Evolutionary conservation across 2,329 filamentous ascomycete species (phyloP), one percentile per base, ranked within the genome.

Genomic region (Diaporthe sp.): DNA sequence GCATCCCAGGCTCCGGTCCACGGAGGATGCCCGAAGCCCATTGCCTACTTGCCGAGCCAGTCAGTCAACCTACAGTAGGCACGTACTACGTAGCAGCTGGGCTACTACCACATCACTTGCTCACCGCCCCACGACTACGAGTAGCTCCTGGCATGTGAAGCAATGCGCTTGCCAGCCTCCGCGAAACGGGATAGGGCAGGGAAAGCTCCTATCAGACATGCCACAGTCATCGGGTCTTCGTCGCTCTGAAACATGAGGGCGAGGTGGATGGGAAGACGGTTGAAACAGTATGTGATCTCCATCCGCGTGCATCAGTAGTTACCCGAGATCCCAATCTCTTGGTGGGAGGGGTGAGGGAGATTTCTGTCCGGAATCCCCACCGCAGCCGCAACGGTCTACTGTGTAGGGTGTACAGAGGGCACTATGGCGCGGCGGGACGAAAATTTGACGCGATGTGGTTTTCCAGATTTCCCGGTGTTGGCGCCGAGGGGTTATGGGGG

Each of bases 391-490:
- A n/a, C 50, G n/a, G 13, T 33, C 9, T 25, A 17, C n/a, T n/a
- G n/a, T n/a, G n/a, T n/a, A n/a, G n/a, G n/a, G 25, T 28, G 17
- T 30, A 25, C 22, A n/a, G 40, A 15, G 40, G n/a, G 19, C 57
- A 45, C 38, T 30, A 38, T 28, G 64, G 30, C 47, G 64, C 64
- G n/a, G 45, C 64, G 64, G 64, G 64, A 67, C 64, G 64, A 67
- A 28, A 52, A 67, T 52, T 67, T 52, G 45, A 67, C 64, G 64
- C 64, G 45, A 52, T 38, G 30, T 52, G 61, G 61, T 67, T 67
- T 67, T 52, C 45, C 30, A 52, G 25, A 28, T 35, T 67, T 67
- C 15, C 64, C 64, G 64, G 64, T 52, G 47, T 67, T 67, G 64
- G 64, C 64, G 64, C 64, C 30, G 45, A 25, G n/a, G 28, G 19